Evolutionary conservation across 768 basidiomycete genomes (phyloP), one percentile per base, ranked within the genome.

Genomic region (Amanita phalloides): DNA sequence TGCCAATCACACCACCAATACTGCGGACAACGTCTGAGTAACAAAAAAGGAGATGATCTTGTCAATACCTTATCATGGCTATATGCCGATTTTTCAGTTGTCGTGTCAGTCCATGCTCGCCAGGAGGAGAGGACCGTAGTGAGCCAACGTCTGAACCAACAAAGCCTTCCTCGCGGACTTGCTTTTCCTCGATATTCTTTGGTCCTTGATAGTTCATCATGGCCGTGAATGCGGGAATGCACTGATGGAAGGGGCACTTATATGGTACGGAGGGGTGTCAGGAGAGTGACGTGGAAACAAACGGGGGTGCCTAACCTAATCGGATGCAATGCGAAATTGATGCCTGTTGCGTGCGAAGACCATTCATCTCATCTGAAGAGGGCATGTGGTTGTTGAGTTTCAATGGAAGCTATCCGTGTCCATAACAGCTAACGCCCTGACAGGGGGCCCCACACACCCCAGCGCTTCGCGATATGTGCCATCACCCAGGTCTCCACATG

Each of bases 81-180:
- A 90, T 74, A 62, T 90, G 88, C 13, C 87, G 72, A 59, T 86
- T 87, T 64, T 85, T 85, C 56, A 85, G 68, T 64, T 85, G 82
- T 45, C 82, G 74, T 9, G 74, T 67, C 37, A 84, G 77, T 41
- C 51, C 55, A 30, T 62, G 56, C 2, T 55, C 55, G 21, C 14
- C 41, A 25, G 39, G 8, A 25, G 49, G n/a, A 33, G 39, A 25
- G 23, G 35, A 53, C 13, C 45, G 43, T 21, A 59, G 43, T 11
- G 63, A 63, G 49, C 63, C 64, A 30, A 55, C 41, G 25, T 62
- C 62, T 11, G 55, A 56, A 33, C 32, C 73, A 36, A 76, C 55
- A n/a, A 68, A 64, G 62, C 77, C 70, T 45, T 64, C 63, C 26
- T 59, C 59, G 6, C 55, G 49, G 9, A 64, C 60, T 23, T 61